A percentile compares a stretch with the other conserved stretches of the same genome.
Conservation (phyloP, 805 yeast genomes). For the Hanseniaspora vineae region DNA sequence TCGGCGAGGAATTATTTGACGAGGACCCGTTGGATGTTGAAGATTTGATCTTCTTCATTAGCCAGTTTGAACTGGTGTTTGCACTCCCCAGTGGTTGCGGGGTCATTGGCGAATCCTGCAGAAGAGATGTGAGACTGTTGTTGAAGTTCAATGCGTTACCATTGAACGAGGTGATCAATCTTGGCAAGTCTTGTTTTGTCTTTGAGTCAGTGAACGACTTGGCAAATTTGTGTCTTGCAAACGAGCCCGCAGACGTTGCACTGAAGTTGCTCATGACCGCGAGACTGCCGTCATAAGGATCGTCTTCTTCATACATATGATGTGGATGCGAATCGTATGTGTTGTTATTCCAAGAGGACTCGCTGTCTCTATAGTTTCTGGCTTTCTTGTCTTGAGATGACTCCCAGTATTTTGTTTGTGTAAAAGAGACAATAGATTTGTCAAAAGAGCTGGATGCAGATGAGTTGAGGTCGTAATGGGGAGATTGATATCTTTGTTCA, state of each 20-base stretch:
- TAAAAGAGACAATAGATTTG: not conserved
- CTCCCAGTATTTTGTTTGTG: not conserved
- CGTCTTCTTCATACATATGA: not conserved
- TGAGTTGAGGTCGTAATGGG: not conserved
- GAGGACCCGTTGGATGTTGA: slow-evolving; percentile 8
- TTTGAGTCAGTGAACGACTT: slow-evolving; percentile 21
- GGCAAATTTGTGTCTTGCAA: slow-evolving; percentile 57
- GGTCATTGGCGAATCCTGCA: not conserved
- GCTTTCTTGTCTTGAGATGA: not conserved
- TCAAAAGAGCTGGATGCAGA: not conserved
- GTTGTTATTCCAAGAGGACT: not conserved
- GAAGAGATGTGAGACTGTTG: not conserved
- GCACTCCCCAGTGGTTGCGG: not conserved
- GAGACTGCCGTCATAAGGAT: slow-evolving; percentile 17
- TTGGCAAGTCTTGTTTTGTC: slow-evolving; percentile 6
- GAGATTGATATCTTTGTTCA: not conserved
- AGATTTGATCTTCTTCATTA: not conserved
- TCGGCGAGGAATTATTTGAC: slow-evolving; percentile 15
- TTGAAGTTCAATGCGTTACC: not conserved
- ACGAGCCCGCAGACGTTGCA: slow-evolving; percentile 84
- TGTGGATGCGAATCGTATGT: not conserved
- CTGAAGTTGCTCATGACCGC: slow-evolving; percentile 51
- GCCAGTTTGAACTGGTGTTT: not conserved
- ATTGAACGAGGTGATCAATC: not conserved
- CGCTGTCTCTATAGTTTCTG: too few relatives aligned